Evolutionary conservation across 352 stramenopile genomes (phyloP), one percentile per base, ranked within the genome.

Genomic region (Pythium apleroticum): DNA sequence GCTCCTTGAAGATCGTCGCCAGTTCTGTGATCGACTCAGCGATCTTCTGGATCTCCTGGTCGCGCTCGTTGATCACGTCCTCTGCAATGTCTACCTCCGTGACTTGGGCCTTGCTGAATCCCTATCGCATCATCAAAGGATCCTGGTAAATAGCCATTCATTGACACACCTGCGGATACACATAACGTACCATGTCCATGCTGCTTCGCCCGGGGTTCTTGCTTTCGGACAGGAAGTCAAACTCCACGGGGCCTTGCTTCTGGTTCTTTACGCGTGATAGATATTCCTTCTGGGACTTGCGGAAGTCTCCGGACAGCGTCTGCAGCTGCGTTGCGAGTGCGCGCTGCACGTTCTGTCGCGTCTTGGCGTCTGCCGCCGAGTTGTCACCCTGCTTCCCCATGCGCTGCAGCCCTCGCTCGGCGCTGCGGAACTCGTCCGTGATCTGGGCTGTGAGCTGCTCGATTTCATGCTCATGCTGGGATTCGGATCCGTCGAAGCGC

Each of bases 1-100:
- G 80, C 78, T 99, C 98, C 76, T 99, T 99, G 88, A 99, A 99
- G 76, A 99, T 99, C 55, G 93, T 91, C 37, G 97, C 97, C 19
- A 99, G 78, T 77, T 99, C 98, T 67, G 99, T 97, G 75, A 99
- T 99, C 48, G 89, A 98, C 65, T 98, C 97, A 22, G 97, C 97
- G 78, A 99, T 99, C 69, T 98, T 90, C 60, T 92, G 81, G 69
- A 98, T 98, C 69, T 98, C 96, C 68, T 96, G 76, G 75, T 98
- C 95, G n/a, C 96, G 81, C 72, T 98, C 90, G 61, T 98, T 95
- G 60, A 98, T 98, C 35, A 98, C 78, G 60, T 97, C 81, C 61
- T 98, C 93, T 7, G 97, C 86, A 61, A 99, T 97, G 73, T 99
- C 97, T 28, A 99, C 88, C 45, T 98, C 96, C 4, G 91, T 89